A percentile compares a stretch with the other conserved stretches of the same genome.
Evolutionary conservation across 179 eudicot genomes (phyloP).

Genomic region (Patellifolia procumbens): DNA sequence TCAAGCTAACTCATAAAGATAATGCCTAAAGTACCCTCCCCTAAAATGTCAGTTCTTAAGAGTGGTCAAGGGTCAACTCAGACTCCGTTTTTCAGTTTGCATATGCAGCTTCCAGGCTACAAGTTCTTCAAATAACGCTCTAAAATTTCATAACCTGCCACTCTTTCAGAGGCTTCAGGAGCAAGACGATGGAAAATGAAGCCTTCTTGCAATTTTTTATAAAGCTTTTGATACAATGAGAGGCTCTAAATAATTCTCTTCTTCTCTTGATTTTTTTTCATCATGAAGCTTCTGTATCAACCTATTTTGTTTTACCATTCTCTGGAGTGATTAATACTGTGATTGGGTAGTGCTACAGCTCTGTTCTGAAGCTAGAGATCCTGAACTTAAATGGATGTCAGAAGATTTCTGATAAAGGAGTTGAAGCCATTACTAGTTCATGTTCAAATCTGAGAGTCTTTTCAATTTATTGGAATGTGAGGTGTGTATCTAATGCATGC

Average conservation of each 20-base stretch:
- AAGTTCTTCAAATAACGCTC: not conserved
- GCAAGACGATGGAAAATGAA: not conserved
- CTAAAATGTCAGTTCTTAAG: no score
- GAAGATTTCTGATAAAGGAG: constrained; percentile 84
- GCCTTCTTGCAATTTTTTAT: not conserved
- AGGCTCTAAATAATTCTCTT: not conserved
- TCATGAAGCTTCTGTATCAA: not conserved
- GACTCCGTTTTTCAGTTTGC: not conserved
- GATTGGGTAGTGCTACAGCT: constrained; percentile 50
- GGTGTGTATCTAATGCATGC: constrained; percentile 42
- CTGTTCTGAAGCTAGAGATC: constrained; percentile 60
- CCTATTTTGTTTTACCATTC: not conserved
- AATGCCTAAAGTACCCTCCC: no score
- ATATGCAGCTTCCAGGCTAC: not conserved
- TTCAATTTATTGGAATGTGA: constrained; percentile 93
- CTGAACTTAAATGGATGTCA: constrained; percentile 93
- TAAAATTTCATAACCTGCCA: not conserved
- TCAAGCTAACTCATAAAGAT: no score
- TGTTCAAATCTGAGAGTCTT: constrained; percentile 64
- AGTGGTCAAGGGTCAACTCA: not conserved
- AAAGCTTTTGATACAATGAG: not conserved
- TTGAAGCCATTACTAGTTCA: constrained; percentile 60
- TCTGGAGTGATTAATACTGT: constrained; percentile 25
- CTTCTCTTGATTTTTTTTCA: not conserved
- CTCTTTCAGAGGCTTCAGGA: not conserved